Evolutionary conservation across 805 yeast genomes (phyloP).

Genomic region (Suhomyces sp.): DNA sequence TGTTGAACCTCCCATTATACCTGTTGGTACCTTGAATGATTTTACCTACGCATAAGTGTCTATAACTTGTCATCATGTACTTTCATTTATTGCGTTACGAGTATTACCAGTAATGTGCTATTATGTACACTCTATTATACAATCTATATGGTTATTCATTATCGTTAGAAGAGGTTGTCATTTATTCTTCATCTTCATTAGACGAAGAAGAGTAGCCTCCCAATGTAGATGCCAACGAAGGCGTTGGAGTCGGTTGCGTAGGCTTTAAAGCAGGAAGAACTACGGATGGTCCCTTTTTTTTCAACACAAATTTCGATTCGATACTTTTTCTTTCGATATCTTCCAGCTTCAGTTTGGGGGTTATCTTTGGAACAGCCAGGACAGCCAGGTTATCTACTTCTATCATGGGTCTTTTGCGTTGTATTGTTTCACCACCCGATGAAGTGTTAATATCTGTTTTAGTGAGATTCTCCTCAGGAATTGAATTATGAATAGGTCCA

Average conservation of each 20-base stretch:
- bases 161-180: too few species aligned
- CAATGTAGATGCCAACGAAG: not conserved
- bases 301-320: not conserved
- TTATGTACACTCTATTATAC: too few species aligned
- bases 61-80: not conserved
- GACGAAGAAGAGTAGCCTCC: constrained; percentile 5
- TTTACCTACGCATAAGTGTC: constrained; percentile 19
- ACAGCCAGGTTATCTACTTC: too few species aligned
- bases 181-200: not conserved
- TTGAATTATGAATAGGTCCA: too few species aligned
- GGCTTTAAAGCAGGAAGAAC: not conserved
- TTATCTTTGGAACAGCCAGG: too few species aligned
- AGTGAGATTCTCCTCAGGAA: too few species aligned
- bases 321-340: constrained; percentile 1
- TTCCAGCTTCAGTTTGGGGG: not conserved
- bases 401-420: too few species aligned
- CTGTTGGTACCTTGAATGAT: constrained; percentile 35
- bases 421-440: too few species aligned
- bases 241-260: not conserved
- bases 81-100: too few species aligned
- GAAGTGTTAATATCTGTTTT: too few species aligned
- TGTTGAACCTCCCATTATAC: constrained; percentile 33
- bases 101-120: too few species aligned
- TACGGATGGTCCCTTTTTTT: constrained; percentile 1
- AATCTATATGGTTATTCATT: too few species aligned